Evolutionary conservation across 75 land plant species (phyloP), one percentile per base, ranked within the genome.

Genomic region (Pseudotsuga menziesii): DNA sequence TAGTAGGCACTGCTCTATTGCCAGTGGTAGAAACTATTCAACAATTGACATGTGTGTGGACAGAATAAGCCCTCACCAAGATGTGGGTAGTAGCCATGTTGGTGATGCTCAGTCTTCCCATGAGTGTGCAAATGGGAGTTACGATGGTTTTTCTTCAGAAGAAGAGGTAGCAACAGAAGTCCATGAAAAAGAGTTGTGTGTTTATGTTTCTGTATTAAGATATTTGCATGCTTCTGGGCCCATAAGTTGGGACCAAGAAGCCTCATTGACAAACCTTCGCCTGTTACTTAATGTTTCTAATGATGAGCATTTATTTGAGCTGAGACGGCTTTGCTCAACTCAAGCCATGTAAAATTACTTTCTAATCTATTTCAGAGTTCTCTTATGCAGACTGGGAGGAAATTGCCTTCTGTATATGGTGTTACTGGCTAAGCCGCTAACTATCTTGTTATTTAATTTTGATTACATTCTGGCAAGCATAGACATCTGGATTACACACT

Each of bases 191-290:
- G 86, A 90, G 80, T 73, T 90, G 73, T 78, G 78, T 77, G 87
- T 88, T 29, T 90, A 88, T 41, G 78, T 79, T 26, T 76, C 81
- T 32, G 82, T 86, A 57, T 57, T 90, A 73, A 75, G 72, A 73
- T 88, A 88, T 70, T 88, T 90, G 48, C 73, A 87, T 90, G 92
- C 92, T 52, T 88, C 89, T 73, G 92, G 92, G 12, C 85, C 89
- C 75, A 74, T 88, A 74, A 87, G 84, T 82, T 90, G 92, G 92
- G 89, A 85, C 25, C 79, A 83, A 58, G 88, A 90, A 82, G 60
- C 74, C 55, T 55, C 82, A 57, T 15, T 90, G 75, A 87, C 89
- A 58, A 75, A 90, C 75, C 89, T 90, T 61, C 92, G 92, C 60
- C 79, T 82, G 61, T 63, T 74, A 0, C 88, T 90, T 39, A 74